Evolutionary conservation across 257 asterid genomes (phyloP).

Genomic region (Solanum corneliomulleri): DNA sequence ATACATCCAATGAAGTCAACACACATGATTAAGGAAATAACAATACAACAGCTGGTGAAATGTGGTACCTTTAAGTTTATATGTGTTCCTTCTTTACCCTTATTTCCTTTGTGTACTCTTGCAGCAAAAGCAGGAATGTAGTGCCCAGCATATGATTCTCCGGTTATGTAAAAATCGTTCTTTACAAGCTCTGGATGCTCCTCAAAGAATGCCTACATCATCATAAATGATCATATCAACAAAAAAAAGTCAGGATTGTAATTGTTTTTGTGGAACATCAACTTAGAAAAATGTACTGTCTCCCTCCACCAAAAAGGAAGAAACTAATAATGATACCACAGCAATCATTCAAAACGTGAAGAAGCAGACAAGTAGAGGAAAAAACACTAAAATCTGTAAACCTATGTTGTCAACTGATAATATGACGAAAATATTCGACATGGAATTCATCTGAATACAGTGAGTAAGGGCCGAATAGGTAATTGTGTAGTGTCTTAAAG

Average conservation of each 20-base stretch:
- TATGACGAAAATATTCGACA: neutral
- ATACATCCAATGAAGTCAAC: constrained; percentile 11
- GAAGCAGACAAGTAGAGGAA: neutral
- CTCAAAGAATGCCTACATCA: constrained; percentile 62
- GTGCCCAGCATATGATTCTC: constrained; percentile 97
- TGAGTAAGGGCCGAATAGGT: neutral
- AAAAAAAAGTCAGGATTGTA: neutral
- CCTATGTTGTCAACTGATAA: neutral
- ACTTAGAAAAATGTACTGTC: neutral
- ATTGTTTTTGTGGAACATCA: neutral
- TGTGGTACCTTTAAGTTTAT: constrained; percentile 69
- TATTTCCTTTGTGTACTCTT: constrained; percentile 77
- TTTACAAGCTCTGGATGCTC: constrained; percentile 74
- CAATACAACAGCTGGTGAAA: neutral
- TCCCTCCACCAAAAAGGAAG: neutral
- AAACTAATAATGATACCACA: neutral
- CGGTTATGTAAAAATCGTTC: constrained; percentile 85
- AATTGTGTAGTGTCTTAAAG: neutral
- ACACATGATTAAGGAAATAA: neutral
- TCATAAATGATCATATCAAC: neutral
- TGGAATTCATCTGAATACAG: neutral
- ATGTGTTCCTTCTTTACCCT: constrained; percentile 70
- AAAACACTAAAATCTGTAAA: neutral
- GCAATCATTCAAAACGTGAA: neutral
- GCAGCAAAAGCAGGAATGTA: constrained; percentile 95